A percentile compares a stretch with the other conserved stretches of the same genome.
Conservation (phyloP, 1,284 basidiomycete genomes). For the Erythrobasidium hasegawianum region DNA sequence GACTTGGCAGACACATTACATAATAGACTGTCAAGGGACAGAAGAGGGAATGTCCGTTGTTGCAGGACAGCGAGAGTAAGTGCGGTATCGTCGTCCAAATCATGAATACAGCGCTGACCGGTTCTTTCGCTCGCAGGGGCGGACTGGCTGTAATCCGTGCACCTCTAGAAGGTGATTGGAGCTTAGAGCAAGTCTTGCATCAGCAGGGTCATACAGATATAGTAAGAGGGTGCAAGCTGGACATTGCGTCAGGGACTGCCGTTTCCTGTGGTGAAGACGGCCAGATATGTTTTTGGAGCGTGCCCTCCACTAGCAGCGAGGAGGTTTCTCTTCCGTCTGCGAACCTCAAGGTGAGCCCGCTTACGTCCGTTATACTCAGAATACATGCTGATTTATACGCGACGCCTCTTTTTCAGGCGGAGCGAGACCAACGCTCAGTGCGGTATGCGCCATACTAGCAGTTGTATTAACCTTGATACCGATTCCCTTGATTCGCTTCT, state of each 20-base stretch:
- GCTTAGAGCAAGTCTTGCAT: slow-evolving; percentile 39
- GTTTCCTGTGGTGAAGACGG: slow-evolving; percentile 43
- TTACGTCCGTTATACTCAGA: too few relatives aligned
- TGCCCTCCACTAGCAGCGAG: neutral
- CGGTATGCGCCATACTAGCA: slow-evolving; percentile 32
- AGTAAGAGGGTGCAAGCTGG: slow-evolving; percentile 38
- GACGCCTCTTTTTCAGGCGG: neutral
- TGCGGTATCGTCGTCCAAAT: too few relatives aligned
- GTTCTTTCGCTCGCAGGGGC: too few relatives aligned
- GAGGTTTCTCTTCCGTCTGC: too few relatives aligned
- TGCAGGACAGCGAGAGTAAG: slow-evolving; percentile 39
- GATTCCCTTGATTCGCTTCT: too few relatives aligned
- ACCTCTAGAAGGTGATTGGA: slow-evolving; percentile 36
- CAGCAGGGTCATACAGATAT: slow-evolving; percentile 41
- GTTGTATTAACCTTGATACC: too few relatives aligned
- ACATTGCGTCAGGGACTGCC: slow-evolving; percentile 34
- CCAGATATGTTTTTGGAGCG: slow-evolving; percentile 39
- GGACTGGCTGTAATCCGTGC: slow-evolving; percentile 41
- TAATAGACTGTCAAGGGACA: slow-evolving; percentile 36
- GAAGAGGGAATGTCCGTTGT: slow-evolving; percentile 20
- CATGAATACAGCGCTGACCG: too few relatives aligned
- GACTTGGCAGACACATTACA: slow-evolving; percentile 38
- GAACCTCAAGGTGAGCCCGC: too few relatives aligned
- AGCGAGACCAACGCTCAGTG: slow-evolving; percentile 4
- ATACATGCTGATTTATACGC: too few relatives aligned